Conservation (phyloP, 306 rosid species). For the Malus sylvestris region DNA sequence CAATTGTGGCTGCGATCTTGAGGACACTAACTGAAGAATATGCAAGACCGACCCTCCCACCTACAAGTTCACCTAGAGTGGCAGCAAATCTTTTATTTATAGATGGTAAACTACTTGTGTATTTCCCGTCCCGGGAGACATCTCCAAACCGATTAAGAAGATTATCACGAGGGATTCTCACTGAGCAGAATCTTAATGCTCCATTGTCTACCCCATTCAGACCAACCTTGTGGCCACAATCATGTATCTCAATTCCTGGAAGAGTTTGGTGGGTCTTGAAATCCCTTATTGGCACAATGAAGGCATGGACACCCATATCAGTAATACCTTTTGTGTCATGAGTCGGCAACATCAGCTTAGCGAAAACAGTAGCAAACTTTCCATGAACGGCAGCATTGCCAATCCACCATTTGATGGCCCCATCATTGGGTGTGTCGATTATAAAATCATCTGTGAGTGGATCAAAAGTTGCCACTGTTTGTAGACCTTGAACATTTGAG, state of each 20-base stretch:
- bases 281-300: slow-evolving; percentile 91
- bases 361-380: slow-evolving; percentile 87
- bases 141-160: slow-evolving; percentile 94
- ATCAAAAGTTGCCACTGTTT: slow-evolving; percentile 83
- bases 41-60: slow-evolving; percentile 96
- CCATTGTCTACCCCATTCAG: slow-evolving; percentile 97
- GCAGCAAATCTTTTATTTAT: slow-evolving; percentile 88
- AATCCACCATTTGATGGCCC: slow-evolving; percentile 99
- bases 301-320: slow-evolving; percentile 98
- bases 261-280: slow-evolving; percentile 79
- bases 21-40: slow-evolving; percentile 87
- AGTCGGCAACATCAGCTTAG: slow-evolving; percentile 66
- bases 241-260: slow-evolving; percentile 90
- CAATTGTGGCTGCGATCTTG: slow-evolving; percentile 73
- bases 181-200: slow-evolving; percentile 77
- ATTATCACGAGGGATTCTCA: slow-evolving; percentile 88
- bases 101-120: slow-evolving; percentile 70
- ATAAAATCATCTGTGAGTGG: slow-evolving; percentile 72
- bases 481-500: slow-evolving; percentile 94
- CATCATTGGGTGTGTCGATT: slow-evolving; percentile 84
- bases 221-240: slow-evolving; percentile 94
- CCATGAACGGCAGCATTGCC: slow-evolving; percentile 99
- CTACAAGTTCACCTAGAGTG: slow-evolving; percentile 89
- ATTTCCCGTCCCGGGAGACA: slow-evolving; percentile 89
- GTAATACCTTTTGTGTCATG: slow-evolving; percentile 52